These are phyloP conservation scores for Cyberlindnera veronae DNA, from an alignment of 805 yeast species.

Conservation along the genomic window DNA sequence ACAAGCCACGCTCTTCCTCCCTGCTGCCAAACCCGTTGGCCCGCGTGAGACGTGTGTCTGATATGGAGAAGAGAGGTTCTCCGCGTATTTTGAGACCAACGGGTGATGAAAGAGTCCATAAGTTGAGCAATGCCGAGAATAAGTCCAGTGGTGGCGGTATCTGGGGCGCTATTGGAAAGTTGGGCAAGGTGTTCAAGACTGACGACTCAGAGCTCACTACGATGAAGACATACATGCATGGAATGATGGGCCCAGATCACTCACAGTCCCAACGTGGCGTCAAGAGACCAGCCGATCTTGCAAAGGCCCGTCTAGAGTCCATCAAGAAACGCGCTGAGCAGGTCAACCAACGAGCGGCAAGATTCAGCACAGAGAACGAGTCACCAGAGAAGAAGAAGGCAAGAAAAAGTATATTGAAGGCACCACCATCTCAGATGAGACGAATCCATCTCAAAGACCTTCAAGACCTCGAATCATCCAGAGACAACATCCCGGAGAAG, in stretches of 20 bases:
- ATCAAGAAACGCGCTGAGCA: slow-evolving; percentile 15
- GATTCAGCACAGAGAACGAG: slow-evolving; percentile 14
- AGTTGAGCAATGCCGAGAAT: slow-evolving; percentile 13
- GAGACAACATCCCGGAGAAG: slow-evolving; percentile 8
- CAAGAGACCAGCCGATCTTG: slow-evolving; percentile 15
- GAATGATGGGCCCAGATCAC: slow-evolving; percentile 13
- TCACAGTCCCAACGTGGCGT: background rate
- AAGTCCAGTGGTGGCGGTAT: slow-evolving; percentile 7
- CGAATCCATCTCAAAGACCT: slow-evolving; percentile 12
- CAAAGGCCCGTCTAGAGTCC: slow-evolving; percentile 6
- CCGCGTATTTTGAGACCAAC: slow-evolving; percentile 22
- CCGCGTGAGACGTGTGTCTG: slow-evolving; percentile 6
- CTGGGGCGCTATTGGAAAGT: slow-evolving; percentile 19
- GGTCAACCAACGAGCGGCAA: slow-evolving; percentile 18
- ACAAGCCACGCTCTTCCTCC: slow-evolving; percentile 5
- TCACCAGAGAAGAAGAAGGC: slow-evolving; percentile 15
- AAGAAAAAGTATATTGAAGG: background rate
- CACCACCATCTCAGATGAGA: background rate
- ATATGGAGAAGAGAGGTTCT: slow-evolving; percentile 11
- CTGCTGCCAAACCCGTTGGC: slow-evolving; percentile 8
- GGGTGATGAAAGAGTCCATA: slow-evolving; percentile 6
- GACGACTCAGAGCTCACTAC: slow-evolving; percentile 17
- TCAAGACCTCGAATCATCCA: slow-evolving; percentile 10
- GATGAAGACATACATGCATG: slow-evolving; percentile 25
- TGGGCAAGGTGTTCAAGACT: slow-evolving; percentile 19